Base-by-base conservation (phyloP, 2,329 filamentous ascomycete genomes). In the Venturiaceae sp. region DNA sequence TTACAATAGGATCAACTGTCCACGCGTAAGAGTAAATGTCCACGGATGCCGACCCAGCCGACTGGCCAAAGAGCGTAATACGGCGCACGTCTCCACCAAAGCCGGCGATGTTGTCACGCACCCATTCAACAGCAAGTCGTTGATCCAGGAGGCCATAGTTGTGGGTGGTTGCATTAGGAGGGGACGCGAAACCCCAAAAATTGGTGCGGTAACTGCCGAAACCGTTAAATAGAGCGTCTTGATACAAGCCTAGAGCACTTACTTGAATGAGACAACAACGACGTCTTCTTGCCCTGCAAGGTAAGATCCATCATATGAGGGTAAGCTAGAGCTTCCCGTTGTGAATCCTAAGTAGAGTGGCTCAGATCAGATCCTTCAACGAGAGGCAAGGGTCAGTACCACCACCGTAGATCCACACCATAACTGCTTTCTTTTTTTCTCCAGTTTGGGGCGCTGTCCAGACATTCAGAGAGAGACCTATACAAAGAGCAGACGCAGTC, bases 71-170 rank as follows among this genome's bases (percentile, higher is more conserved):
- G 34, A 66, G 58, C 13, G 64, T 66, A 14, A 58, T 58, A 21
- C 46, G 11, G 21, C 13, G 23, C 36, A 11, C 11, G 11, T 14
- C 65, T 64, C 88, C 88, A 19, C 88, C 88, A 67, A 92, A 95
- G 0, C 82, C 77, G 1, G 75, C 83, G 58, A 92, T 90, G 63
- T 92, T 90, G 64, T 90, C 86, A 6, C 85, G 83, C 1, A 88
- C 81, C 88, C 88, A 92, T 67, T 91, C 73, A 5, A 28, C 60
- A 60, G 3, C 16, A 21, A 2, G 65, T 62, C 39, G 66, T 63
- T 6, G 64, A 64, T 9, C 53, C 53, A 32, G 58, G 58, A 8
- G 13, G 14, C 9, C 11, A 53, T 21, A 58, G 59, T 21, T 66
- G 65, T 44, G 62, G 59, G 13, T 59, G 60, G 3, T 65, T 59